Evolutionary conservation across 2,329 filamentous ascomycete genomes (phyloP).

Genomic region (Stachybotrys chlorohalonatus): DNA sequence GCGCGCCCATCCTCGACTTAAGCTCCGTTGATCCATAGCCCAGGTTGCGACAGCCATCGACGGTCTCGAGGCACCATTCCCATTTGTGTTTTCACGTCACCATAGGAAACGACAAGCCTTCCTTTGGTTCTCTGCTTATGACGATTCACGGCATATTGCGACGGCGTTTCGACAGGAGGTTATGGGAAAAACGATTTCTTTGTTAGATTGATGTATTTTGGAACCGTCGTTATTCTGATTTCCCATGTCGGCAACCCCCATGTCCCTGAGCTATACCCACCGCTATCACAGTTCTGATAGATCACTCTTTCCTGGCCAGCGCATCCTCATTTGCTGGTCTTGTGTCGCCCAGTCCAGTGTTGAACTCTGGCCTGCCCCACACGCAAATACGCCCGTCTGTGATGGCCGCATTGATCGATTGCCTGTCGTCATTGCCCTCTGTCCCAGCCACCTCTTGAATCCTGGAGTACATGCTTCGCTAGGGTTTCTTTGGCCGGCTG

Average conservation of each 20-base stretch:
- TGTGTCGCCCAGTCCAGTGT: background rate
- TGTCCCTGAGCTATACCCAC: background rate
- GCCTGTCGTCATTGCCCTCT: background rate
- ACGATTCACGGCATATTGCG: slow-evolving; percentile 9
- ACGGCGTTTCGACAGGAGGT: slow-evolving; percentile 9
- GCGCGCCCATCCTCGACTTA: background rate
- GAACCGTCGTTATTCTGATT: background rate
- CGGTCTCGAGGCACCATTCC: too few species aligned
- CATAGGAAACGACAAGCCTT: background rate
- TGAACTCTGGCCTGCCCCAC: background rate
- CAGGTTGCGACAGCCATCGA: background rate
- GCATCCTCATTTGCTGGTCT: background rate
- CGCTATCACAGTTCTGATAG: slow-evolving; percentile 3
- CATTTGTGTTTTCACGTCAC: too few species aligned
- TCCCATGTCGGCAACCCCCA: background rate
- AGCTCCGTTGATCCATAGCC: background rate
- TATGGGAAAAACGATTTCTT: slow-evolving; percentile 1
- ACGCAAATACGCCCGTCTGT: background rate
- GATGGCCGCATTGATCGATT: background rate
- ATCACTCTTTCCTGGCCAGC: slow-evolving; percentile 1
- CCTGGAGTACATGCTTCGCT: too few species aligned
- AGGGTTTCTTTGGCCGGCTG: background rate
- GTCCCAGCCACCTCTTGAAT: background rate
- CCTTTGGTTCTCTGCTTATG: slow-evolving; percentile 3
- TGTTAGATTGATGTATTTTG: background rate